These are phyloP conservation scores for Sanguinoderma infundibulare DNA, from an alignment of 1,284 basidiomycete genomes.

Conservation along the genomic window DNA sequence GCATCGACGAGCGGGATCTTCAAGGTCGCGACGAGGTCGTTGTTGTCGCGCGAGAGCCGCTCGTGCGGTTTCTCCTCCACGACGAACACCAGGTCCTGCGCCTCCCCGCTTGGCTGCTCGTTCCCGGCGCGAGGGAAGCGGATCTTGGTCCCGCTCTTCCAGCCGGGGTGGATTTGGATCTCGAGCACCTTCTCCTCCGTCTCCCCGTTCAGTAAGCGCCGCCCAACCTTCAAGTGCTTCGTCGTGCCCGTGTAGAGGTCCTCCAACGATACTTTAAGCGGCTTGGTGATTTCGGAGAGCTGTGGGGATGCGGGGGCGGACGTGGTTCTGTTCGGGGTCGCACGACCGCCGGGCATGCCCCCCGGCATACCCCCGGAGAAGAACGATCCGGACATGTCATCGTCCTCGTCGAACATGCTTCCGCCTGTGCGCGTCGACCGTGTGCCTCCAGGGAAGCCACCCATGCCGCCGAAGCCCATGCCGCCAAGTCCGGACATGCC, in stretches of 20 bases:
- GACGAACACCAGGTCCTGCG: slow-evolving; percentile 89
- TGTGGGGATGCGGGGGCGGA: slow-evolving; percentile 39
- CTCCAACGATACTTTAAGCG: slow-evolving; percentile 86
- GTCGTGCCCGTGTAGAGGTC: slow-evolving; percentile 91
- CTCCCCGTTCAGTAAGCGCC: slow-evolving; percentile 71
- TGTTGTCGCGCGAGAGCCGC: slow-evolving; percentile 77
- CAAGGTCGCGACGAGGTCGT: slow-evolving; percentile 73
- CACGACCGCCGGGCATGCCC: slow-evolving; percentile 49
- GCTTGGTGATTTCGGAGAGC: slow-evolving; percentile 76
- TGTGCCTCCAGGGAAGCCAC: slow-evolving; percentile 35
- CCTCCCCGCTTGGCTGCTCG: slow-evolving; percentile 74
- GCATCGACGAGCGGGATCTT: slow-evolving; percentile 85
- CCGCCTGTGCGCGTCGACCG: slow-evolving; percentile 28
- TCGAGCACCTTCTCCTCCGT: slow-evolving; percentile 93
- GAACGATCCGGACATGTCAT: slow-evolving; percentile 49
- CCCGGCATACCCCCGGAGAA: slow-evolving; percentile 50
- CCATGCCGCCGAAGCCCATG: slow-evolving; percentile 44
- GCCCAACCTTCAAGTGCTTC: slow-evolving; percentile 90
- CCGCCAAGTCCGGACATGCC: slow-evolving; percentile 48
- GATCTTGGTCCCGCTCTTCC: slow-evolving; percentile 91
- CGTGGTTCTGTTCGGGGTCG: slow-evolving; percentile 23
- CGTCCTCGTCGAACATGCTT: slow-evolving; percentile 53
- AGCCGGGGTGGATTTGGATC: slow-evolving; percentile 85
- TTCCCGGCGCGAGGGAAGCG: slow-evolving; percentile 89
- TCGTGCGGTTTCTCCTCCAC: slow-evolving; percentile 91